phyloP scores from a whole-genome alignment of 129 eudicot species.

The Chrysanthemum seticuspe region DNA sequence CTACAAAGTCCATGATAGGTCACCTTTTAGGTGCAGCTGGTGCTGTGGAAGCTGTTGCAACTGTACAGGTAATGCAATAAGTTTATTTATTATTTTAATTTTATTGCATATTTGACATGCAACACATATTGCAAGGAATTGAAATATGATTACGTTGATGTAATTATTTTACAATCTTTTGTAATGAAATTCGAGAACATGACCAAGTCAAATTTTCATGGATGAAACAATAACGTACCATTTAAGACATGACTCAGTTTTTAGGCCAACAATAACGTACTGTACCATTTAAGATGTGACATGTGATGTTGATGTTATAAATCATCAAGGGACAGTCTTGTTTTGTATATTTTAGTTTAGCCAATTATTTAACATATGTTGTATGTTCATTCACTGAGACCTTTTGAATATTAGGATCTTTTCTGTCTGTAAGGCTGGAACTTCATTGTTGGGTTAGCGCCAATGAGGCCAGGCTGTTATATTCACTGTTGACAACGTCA shows the following conservation, averaged over 20 bases:
- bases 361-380: too few relatives aligned
- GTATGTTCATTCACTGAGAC: too few relatives aligned
- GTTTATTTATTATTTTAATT: background rate
- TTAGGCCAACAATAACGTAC: slow-evolving; percentile 1
- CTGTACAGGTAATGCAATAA: slow-evolving; percentile 63
- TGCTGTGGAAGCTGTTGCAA: slow-evolving; percentile 98
- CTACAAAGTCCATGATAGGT: slow-evolving; percentile 96
- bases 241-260: slow-evolving; percentile 7
- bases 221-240: background rate
- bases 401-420: too few relatives aligned
- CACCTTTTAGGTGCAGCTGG: slow-evolving; percentile 98
- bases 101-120: background rate
- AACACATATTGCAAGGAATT: background rate
- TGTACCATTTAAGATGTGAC: slow-evolving; percentile 6
- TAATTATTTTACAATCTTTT: background rate
- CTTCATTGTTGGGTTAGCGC: too few relatives aligned
- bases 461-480: too few relatives aligned
- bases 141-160: slow-evolving; percentile 2
- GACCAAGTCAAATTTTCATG: background rate
- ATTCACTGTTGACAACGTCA: too few relatives aligned
- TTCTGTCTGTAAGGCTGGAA: too few relatives aligned
- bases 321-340: slow-evolving; percentile 1
- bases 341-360: background rate
- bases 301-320: background rate
- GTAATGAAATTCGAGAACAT: background rate